Conservation (phyloP, 2,329 filamentous ascomycete species). For the Geosmithia flava region DNA sequence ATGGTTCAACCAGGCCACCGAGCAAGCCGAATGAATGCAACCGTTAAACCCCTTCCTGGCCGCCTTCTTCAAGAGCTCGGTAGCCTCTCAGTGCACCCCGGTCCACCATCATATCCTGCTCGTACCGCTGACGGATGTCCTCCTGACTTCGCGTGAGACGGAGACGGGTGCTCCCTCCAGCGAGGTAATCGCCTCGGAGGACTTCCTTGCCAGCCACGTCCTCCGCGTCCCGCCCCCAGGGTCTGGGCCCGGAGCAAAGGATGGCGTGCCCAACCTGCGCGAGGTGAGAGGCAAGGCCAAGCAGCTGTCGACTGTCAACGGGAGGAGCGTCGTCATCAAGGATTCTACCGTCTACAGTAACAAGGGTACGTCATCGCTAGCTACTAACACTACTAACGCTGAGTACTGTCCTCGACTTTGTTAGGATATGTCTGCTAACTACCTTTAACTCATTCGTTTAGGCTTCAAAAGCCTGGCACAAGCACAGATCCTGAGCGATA, state of each 20-base stretch:
- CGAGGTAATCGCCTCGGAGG: constrained; percentile 79
- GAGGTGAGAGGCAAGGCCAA: constrained; percentile 89
- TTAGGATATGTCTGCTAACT: neutral
- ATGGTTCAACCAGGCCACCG: constrained; percentile 1
- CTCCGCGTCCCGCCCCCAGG: constrained; percentile 60
- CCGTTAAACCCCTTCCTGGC: constrained; percentile 97
- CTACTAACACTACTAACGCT: no score
- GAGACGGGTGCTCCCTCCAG: constrained; percentile 67
- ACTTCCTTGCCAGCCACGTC: constrained; percentile 95
- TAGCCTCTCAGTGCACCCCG: constrained; percentile 83
- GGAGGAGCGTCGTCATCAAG: constrained; percentile 86
- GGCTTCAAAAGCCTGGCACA: constrained; percentile 89
- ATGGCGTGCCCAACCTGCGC: constrained; percentile 51
- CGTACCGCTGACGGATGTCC: constrained; percentile 83
- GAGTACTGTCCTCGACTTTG: neutral
- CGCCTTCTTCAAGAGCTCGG: constrained; percentile 95
- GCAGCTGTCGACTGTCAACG: constrained; percentile 87
- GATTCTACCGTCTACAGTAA: constrained; percentile 90
- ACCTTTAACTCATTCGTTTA: constrained; percentile 17
- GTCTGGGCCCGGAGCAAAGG: constrained; percentile 39
- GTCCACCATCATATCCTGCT: constrained; percentile 88
- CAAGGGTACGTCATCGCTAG: constrained; percentile 52
- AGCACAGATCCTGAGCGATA: constrained; percentile 73
- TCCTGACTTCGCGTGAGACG: constrained; percentile 77
- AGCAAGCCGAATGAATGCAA: constrained; percentile 56